Base-by-base conservation (phyloP, 1,284 basidiomycete species). In the Pseudozyma sp. region DNA sequence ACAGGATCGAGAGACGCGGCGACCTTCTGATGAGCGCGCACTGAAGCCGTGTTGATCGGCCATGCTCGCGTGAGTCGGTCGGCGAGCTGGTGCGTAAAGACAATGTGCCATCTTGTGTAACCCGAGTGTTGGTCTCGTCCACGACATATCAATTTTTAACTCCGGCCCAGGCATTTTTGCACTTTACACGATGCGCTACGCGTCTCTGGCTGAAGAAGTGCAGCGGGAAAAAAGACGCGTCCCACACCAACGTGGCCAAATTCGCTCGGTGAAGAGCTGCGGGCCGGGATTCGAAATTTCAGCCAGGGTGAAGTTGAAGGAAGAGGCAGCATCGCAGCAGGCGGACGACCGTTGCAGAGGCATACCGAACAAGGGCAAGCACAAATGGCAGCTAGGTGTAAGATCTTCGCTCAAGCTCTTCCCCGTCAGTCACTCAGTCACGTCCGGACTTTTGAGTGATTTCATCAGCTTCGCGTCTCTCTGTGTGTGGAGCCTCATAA, bases 261-360 rank as follows among this genome's bases (percentile, higher is more conserved):
- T 48, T 55, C 37, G 24, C 54, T 55, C 45, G 54, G 54, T 47
- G 54, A 39, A 40, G 45, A 48, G 53, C 53, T 54, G 53, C 53
- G 42, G 43, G 6, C 43, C 53, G 53, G 53, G 5, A 16, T 10
- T 13, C 24, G 33, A 17, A 17, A 31, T 17, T 54, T 29, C 42
- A 54, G 43, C 7, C 17, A 29, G 17, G 16, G 37, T 24, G 24
- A 24, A 24, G 14, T 37, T 37, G 10, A 37, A 37, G 14, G 35
- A 37, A 37, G 10, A 37, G 35, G 35, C 35, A 37, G 24, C 24
- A 24, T 24, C 24, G 24, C 24, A 24, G 4, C 24, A 24, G 24
- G 24, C 24, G 24, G 4, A 24, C 24, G n/a, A n/a, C n/a, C n/a
- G n/a, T n/a, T n/a, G n/a, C n/a, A n/a, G n/a, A n/a, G n/a, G n/a